Evolutionary conservation across 208 protist genomes (phyloP), one percentile per base, ranked within the genome.

Genomic region (Trypanosoma grayi): DNA sequence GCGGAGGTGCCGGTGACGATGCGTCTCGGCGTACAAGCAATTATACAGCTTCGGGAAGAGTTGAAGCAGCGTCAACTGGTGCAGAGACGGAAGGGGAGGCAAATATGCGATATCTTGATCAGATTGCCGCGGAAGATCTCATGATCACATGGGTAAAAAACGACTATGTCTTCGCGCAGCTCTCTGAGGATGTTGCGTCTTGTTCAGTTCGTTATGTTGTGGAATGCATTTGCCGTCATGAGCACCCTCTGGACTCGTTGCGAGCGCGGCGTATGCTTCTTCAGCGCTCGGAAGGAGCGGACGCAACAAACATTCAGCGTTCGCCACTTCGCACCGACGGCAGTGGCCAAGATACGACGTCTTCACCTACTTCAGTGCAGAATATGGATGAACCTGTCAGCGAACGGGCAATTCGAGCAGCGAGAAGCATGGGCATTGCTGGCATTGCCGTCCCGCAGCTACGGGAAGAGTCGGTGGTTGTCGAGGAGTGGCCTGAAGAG

Each of bases 391-490:
- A 40, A 40, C 31, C 13, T 40, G 16, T 51, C 9, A 28, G 34
- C n/a, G 41, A 58, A 25, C 16, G 25, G 39, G 37, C 48, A 20
- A 22, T 1, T 18, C 28, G 36, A 45, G 16, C 22, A 28, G 43
- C 24, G 27, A 27, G 37, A 33, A 22, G 45, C 31, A 48, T 31
- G 13, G 33, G 41, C 25, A 73, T 18, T 14, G 31, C 57, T 28
- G 33, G 41, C 25, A 73, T 18, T 14, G 31, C 57, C n/a, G n/a
- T 41, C 31, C 58, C 75, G 16, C 74, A 67, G 24, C 51, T 83
- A 31, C 69, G 66, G 1, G 76, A 79, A 41, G 75, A 73, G 44
- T 50, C 68, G 37, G 75, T 77, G 43, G 61, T 87, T 11, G 76
- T 87, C 14, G 62, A 75, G 47, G 41, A 64, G 24, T 82, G 75